Percentiles rank a stretch among this genome's conserved stretches.
These are phyloP conservation scores for Ophiostoma sp. DNA, from an alignment of 2,329 filamentous ascomycete species.

Conservation along the genomic window DNA sequence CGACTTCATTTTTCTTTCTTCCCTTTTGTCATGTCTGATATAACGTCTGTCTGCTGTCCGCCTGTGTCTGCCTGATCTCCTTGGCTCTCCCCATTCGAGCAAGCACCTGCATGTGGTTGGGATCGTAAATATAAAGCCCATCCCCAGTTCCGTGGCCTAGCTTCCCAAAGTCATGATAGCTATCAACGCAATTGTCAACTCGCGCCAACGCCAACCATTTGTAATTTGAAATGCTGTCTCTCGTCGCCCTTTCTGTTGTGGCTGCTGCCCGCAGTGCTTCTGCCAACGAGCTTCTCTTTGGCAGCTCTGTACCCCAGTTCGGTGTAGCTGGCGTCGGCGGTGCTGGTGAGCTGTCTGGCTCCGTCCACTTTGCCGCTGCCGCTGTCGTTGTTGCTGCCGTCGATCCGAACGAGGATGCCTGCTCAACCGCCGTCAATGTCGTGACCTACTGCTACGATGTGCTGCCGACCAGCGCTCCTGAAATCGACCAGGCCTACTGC, in stretches of 20 bases:
- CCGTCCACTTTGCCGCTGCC: constrained; percentile 6
- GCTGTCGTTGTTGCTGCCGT: constrained; percentile 11
- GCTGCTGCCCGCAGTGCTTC: constrained; percentile 11
- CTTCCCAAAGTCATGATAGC: neutral
- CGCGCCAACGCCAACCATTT: neutral
- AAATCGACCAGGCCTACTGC: constrained; percentile 24
- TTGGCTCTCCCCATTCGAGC: neutral
- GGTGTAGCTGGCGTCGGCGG: neutral
- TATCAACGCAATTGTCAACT: neutral
- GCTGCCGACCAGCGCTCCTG: constrained; percentile 21
- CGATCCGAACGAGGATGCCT: constrained; percentile 24
- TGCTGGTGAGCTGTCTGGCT: constrained; percentile 8
- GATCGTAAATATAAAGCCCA: neutral
- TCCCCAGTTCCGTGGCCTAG: neutral
- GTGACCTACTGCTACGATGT: constrained; percentile 23
- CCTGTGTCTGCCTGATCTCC: neutral
- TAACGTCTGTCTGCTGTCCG: neutral
- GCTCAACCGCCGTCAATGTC: constrained; percentile 24
- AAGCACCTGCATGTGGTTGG: neutral
- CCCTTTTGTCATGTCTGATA: neutral
- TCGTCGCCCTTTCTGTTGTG: constrained; percentile 15
- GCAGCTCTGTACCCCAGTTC: neutral
- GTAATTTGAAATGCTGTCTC: neutral
- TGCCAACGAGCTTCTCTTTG: constrained; percentile 12
- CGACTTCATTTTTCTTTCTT: neutral